These are phyloP conservation scores for Trichocomaceae sp. DNA, from an alignment of 2,329 filamentous ascomycete genomes.

Conservation along the genomic window DNA sequence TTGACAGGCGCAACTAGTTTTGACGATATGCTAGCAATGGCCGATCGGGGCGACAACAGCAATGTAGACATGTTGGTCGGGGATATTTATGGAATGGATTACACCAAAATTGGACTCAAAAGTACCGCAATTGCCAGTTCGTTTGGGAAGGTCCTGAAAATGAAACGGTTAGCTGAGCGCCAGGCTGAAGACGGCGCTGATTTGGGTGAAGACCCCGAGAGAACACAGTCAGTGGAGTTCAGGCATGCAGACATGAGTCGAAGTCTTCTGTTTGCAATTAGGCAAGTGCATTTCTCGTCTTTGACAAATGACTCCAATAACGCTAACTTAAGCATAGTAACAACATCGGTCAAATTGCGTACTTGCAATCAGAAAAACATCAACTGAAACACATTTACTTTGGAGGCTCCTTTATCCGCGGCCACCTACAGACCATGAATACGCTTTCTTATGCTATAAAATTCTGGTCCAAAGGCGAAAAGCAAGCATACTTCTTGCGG, in stretches of 20 bases:
- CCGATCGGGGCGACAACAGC: constrained; percentile 83
- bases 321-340: constrained; percentile 54
- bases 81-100: constrained; percentile 95
- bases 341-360: constrained; percentile 97
- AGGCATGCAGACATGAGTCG: constrained; percentile 78
- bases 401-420: constrained; percentile 91
- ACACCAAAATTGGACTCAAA: constrained; percentile 92
- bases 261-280: constrained; percentile 85
- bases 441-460: constrained; percentile 94
- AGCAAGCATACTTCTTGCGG: constrained; percentile 90
- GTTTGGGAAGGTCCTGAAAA: constrained; percentile 93
- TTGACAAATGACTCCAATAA: neutral
- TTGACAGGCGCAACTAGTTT: constrained; percentile 93
- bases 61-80: constrained; percentile 95
- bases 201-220: constrained; percentile 27
- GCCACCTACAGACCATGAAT: constrained; percentile 96
- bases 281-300: constrained; percentile 31
- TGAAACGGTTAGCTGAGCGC: constrained; percentile 77
- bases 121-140: constrained; percentile 92
- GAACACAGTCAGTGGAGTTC: constrained; percentile 46
- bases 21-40: constrained; percentile 92
- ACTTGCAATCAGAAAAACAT: constrained; percentile 94
- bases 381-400: constrained; percentile 91
- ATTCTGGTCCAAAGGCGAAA: constrained; percentile 91
- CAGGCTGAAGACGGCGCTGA: constrained; percentile 63